phyloP scores from a whole-genome alignment of 2,329 filamentous ascomycete genomes.

The Colletotrichum orbiculare region DNA sequence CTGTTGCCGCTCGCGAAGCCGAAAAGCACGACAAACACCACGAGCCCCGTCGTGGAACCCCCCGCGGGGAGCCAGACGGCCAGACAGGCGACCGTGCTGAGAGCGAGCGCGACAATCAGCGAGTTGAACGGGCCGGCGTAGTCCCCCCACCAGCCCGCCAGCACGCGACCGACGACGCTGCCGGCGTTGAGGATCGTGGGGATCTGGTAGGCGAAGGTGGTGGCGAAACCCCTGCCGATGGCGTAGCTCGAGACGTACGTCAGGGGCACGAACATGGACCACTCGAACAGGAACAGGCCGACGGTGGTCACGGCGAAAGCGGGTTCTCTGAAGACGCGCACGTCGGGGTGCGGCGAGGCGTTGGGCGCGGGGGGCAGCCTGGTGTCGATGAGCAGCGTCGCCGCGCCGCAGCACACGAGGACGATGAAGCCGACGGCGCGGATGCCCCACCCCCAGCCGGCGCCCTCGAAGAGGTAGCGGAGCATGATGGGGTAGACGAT shows the following conservation, averaged over 20 bases:
- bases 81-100: constrained; percentile 71
- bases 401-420: constrained; percentile 55
- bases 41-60: constrained; percentile 67
- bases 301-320: constrained; percentile 73
- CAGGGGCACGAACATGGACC: constrained; percentile 81
- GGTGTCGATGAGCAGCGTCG: constrained; percentile 62
- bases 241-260: constrained; percentile 85
- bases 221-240: constrained; percentile 70
- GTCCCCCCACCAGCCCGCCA: constrained; percentile 84
- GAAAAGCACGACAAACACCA: constrained; percentile 80
- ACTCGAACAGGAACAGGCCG: constrained; percentile 78
- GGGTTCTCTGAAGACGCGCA: constrained; percentile 70
- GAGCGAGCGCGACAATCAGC: constrained; percentile 75
- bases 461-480: constrained; percentile 56
- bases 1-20: constrained; percentile 85
- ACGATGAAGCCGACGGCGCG: constrained; percentile 61
- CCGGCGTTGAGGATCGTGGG: constrained; percentile 86
- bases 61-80: constrained; percentile 81
- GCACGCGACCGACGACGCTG: constrained; percentile 79
- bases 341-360: constrained; percentile 70
- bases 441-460: constrained; percentile 54
- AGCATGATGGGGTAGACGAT: constrained; percentile 71
- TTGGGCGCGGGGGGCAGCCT: constrained; percentile 70
- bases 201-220: constrained; percentile 78
- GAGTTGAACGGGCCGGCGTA: constrained; percentile 86